A percentile compares a stretch with the other conserved stretches of the same genome.
These are phyloP conservation scores for Salix viminalis DNA, from an alignment of 345 rosid species.

Conservation along the genomic window DNA sequence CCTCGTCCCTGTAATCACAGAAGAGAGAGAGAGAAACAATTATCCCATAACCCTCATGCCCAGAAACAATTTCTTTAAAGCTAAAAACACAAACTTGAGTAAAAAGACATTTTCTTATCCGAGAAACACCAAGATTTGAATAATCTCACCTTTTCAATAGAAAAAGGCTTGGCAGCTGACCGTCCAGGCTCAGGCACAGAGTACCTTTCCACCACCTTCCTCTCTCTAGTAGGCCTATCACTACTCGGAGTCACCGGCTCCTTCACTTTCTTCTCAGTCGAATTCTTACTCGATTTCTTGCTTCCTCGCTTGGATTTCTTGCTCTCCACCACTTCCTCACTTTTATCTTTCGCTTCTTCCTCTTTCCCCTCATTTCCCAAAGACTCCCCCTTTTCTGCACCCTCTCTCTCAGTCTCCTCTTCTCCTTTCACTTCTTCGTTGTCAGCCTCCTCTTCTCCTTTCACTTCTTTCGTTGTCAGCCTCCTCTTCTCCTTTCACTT, in stretches of 20 bases:
- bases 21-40: neutral
- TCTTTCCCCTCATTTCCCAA: conserved; percentile 8
- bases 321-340: conserved; percentile 21
- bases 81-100: neutral
- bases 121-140: neutral
- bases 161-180: conserved; percentile 51
- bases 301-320: neutral
- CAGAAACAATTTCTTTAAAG: neutral
- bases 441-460: neutral
- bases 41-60: conserved; percentile 1
- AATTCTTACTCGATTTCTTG: conserved; percentile 10
- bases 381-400: conserved; percentile 6
- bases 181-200: conserved; percentile 56
- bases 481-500: conserved; percentile 17
- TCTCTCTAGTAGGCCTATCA: conserved; percentile 82
- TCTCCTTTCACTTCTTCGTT: conserved; percentile 15
- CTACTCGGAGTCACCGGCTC: conserved; percentile 52
- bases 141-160: conserved; percentile 60
- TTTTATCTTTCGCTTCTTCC: conserved; percentile 20
- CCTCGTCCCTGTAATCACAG: conserved; percentile 67
- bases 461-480: neutral
- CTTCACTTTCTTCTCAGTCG: conserved; percentile 18
- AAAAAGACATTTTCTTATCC: neutral
- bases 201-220: conserved; percentile 84
- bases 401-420: conserved; percentile 9